These are phyloP conservation scores for Hemileia vastatrix DNA, from an alignment of 1,284 basidiomycete species.

Conservation along the genomic window DNA sequence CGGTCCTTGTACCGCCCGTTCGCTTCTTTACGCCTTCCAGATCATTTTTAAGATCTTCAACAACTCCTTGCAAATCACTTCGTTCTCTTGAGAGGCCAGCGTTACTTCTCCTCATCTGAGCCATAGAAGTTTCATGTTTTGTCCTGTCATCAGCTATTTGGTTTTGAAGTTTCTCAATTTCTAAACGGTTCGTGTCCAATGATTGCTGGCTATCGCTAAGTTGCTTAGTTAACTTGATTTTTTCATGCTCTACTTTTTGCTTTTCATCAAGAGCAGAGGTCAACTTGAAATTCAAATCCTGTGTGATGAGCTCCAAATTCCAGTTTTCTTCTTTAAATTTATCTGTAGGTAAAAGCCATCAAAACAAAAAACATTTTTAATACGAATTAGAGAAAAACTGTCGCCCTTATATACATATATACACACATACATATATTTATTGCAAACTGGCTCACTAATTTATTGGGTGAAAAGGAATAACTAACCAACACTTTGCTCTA, in stretches of 20 bases:
- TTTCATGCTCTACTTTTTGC: slow-evolving; percentile 68
- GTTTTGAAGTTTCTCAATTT: slow-evolving; percentile 63
- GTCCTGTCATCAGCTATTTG: slow-evolving; percentile 65
- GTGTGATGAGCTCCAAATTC: slow-evolving; percentile 87
- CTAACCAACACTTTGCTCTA: slow-evolving; percentile 67
- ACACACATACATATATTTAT: too few species aligned
- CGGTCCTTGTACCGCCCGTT: slow-evolving; percentile 54
- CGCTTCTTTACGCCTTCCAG: slow-evolving; percentile 53
- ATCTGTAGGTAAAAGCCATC: slow-evolving; percentile 49
- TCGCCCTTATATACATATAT: too few species aligned
- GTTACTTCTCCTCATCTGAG: slow-evolving; percentile 72
- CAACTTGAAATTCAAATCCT: slow-evolving; percentile 69
- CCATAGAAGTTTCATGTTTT: slow-evolving; percentile 84
- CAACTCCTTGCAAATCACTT: slow-evolving; percentile 70
- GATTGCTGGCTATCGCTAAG: slow-evolving; percentile 65
- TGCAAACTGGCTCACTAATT: too few species aligned
- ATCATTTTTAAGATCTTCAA: slow-evolving; percentile 64
- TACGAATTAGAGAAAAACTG: slow-evolving; percentile 14
- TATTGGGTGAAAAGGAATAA: slow-evolving; percentile 20
- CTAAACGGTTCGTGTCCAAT: slow-evolving; percentile 73
- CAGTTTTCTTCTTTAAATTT: slow-evolving; percentile 97
- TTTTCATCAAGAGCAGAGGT: slow-evolving; percentile 58
- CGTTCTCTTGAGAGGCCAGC: slow-evolving; percentile 84
- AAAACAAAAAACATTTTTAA: slow-evolving; percentile 21
- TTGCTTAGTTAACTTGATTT: slow-evolving; percentile 65